Percentiles rank a stretch among this genome's conserved stretches.
phyloP scores from a whole-genome alignment of 306 rosid genomes.

The Lablab purpureus region DNA sequence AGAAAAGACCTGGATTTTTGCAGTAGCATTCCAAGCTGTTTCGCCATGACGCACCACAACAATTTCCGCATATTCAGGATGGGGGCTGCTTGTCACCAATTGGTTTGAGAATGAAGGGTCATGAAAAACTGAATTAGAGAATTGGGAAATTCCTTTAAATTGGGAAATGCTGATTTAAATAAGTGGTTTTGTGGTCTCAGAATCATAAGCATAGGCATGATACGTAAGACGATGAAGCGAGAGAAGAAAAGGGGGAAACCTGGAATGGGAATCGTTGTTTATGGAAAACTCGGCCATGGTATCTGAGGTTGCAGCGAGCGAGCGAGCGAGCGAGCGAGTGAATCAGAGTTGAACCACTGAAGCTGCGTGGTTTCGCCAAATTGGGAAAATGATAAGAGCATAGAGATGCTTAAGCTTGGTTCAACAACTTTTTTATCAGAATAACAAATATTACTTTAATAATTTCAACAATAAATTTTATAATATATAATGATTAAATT shows the following conservation, averaged over 20 bases:
- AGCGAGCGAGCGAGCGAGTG: conserved; percentile 12
- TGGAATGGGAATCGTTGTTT: conserved; percentile 51
- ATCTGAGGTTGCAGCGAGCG: background rate
- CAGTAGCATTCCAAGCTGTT: conserved; percentile 84
- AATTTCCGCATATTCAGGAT: conserved; percentile 74
- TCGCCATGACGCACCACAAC: conserved; percentile 92
- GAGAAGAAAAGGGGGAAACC: conserved; percentile 55
- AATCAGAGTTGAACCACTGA: conserved; percentile 21
- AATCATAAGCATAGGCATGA: background rate
- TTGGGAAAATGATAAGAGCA: no score
- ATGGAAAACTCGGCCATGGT: conserved; percentile 43
- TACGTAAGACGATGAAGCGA: background rate
- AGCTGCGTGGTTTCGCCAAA: background rate
- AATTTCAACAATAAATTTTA: no score
- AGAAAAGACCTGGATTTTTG: conserved; percentile 76
- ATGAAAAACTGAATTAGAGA: background rate
- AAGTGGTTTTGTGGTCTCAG: background rate
- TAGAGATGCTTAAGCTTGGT: no score
- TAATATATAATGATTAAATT: no score
- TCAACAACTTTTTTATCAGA: no score
- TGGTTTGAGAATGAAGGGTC: conserved; percentile 23
- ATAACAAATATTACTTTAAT: no score
- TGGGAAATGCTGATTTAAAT: background rate
- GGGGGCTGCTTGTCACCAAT: conserved; percentile 48
- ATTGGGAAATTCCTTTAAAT: background rate